These are phyloP conservation scores for Pholiota microspora DNA, from an alignment of 768 basidiomycete genomes.

Conservation along the genomic window DNA sequence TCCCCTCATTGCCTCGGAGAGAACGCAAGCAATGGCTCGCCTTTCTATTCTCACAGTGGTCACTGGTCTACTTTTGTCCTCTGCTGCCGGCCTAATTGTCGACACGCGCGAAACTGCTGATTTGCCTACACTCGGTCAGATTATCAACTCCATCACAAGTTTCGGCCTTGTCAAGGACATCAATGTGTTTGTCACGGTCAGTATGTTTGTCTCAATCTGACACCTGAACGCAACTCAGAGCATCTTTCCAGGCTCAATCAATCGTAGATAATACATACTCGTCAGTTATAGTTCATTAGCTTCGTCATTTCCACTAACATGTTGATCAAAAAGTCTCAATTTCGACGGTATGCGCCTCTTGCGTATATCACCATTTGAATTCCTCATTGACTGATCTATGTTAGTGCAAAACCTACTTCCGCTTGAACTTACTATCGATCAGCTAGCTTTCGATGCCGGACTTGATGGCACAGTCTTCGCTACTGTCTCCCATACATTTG, in stretches of 20 bases:
- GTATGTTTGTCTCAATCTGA: neutral
- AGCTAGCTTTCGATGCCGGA: too few species aligned
- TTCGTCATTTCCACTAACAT: neutral
- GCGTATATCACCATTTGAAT: too few species aligned
- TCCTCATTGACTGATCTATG: too few species aligned
- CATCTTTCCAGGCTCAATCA: neutral
- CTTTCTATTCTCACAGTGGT: slow-evolving; percentile 7
- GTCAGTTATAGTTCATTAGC: neutral
- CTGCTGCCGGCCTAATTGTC: slow-evolving; percentile 7
- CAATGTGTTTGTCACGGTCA: slow-evolving; percentile 37
- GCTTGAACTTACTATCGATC: too few species aligned
- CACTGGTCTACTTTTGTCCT: neutral
- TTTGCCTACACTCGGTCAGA: slow-evolving; percentile 12
- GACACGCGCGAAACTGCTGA: slow-evolving; percentile 1
- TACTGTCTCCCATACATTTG: too few species aligned
- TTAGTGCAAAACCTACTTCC: too few species aligned
- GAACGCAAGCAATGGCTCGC: neutral
- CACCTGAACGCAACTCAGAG: neutral
- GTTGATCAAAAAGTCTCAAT: neutral
- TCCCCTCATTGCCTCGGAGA: neutral
- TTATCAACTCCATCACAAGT: slow-evolving; percentile 35
- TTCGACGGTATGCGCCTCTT: neutral
- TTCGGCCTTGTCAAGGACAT: slow-evolving; percentile 40
- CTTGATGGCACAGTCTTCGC: too few species aligned
- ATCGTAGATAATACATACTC: neutral